Evolutionary conservation across 1,284 basidiomycete species (phyloP).

Genomic region (Thecaphora thlaspeos): DNA sequence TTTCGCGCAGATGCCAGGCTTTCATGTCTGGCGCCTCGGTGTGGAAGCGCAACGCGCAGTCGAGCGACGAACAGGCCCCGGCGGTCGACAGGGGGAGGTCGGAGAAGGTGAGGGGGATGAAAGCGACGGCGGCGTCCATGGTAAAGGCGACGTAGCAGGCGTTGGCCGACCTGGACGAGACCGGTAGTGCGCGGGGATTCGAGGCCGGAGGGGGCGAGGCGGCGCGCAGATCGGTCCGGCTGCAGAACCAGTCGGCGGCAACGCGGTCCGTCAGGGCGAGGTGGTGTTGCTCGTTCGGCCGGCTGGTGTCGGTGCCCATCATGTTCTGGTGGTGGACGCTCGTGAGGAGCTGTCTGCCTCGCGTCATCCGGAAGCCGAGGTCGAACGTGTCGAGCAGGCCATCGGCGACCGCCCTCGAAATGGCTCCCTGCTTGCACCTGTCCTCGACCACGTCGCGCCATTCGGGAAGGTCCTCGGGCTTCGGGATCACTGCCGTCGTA

Average conservation of each 20-base stretch:
- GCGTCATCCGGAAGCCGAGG: constrained; percentile 9
- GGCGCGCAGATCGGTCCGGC: constrained; percentile 1
- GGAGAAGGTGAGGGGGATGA: constrained; percentile 48
- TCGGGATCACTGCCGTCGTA: not conserved
- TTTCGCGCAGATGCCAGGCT: constrained; percentile 39
- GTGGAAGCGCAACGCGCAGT: constrained; percentile 49
- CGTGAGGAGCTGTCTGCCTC: constrained; percentile 11
- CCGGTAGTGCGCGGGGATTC: constrained; percentile 3
- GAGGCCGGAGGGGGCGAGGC: constrained; percentile 6
- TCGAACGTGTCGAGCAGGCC: constrained; percentile 15
- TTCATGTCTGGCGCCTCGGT: constrained; percentile 30
- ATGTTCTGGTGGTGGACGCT: constrained; percentile 18
- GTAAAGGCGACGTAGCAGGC: constrained; percentile 22
- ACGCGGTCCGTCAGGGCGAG: constrained; percentile 15
- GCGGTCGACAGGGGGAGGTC: constrained; percentile 30
- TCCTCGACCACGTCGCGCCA: not conserved
- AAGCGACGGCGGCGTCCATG: constrained; percentile 47
- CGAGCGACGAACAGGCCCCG: constrained; percentile 35
- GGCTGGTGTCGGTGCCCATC: constrained; percentile 14
- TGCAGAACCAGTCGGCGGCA: constrained; percentile 33
- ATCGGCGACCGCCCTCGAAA: too few species aligned
- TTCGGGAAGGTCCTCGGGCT: not conserved
- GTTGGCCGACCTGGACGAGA: constrained; percentile 15
- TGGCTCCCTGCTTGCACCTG: too few species aligned
- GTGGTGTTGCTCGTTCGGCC: constrained; percentile 17